These are phyloP conservation scores for Daldinia sp. DNA, from an alignment of 2,329 filamentous ascomycete species.

Conservation along the genomic window DNA sequence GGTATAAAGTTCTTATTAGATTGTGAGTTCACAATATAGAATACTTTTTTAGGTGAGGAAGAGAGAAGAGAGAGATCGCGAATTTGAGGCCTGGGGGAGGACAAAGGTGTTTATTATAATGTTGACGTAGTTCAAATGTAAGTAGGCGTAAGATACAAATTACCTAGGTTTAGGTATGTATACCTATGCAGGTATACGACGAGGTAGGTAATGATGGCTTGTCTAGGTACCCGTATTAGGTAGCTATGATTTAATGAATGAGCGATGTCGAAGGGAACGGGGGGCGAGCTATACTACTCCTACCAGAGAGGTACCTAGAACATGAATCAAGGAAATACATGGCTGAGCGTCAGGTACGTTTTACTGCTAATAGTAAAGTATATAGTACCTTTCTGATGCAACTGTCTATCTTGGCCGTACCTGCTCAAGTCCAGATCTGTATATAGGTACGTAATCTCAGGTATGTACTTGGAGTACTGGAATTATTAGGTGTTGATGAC, in stretches of 20 bases:
- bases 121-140: slow-evolving; percentile 30
- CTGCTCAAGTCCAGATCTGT: slow-evolving; percentile 4
- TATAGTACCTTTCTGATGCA: slow-evolving; percentile 14
- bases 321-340: slow-evolving; percentile 15
- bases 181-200: no score
- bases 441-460: background rate
- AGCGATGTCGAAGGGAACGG: slow-evolving; percentile 13
- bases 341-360: background rate
- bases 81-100: slow-evolving; percentile 9
- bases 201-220: background rate
- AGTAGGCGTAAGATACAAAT: background rate
- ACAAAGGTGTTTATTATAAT: slow-evolving; percentile 35
- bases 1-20: slow-evolving; percentile 20
- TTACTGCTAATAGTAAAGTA: slow-evolving; percentile 6
- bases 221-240: no score
- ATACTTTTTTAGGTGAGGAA: slow-evolving; percentile 8
- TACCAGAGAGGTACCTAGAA: slow-evolving; percentile 6
- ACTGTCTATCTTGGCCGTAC: slow-evolving; percentile 3
- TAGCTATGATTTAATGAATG: slow-evolving; percentile 33
- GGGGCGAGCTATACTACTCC: background rate
- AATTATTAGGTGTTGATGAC: slow-evolving; percentile 32
- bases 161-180: no score
- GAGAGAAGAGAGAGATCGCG: background rate
- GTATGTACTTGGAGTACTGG: slow-evolving; percentile 8
- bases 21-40: slow-evolving; percentile 8